phyloP scores from a whole-genome alignment of 108 stramenopile species.

The Nitzschia palea region DNA sequence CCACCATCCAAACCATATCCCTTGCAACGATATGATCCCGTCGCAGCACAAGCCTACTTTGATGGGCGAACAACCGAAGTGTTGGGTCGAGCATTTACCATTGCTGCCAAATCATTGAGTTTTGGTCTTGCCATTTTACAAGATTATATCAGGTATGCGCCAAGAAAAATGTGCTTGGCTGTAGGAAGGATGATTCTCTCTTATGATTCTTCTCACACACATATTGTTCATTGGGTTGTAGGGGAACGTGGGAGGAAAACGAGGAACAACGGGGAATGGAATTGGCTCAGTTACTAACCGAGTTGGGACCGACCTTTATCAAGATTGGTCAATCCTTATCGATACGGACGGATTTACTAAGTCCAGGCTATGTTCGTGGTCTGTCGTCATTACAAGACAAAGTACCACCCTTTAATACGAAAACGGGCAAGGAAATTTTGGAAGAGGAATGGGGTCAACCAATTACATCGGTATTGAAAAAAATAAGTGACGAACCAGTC shows the following conservation, averaged over 20 bases:
- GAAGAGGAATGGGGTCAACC: conserved; percentile 83
- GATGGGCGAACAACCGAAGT: conserved; percentile 43
- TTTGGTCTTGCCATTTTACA: conserved; percentile 36
- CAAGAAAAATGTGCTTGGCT: too few relatives aligned
- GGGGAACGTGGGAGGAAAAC: conserved; percentile 49
- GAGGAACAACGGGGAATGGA: conserved; percentile 62
- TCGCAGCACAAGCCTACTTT: conserved; percentile 62
- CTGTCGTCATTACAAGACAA: conserved; percentile 88
- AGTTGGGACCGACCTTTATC: conserved; percentile 84
- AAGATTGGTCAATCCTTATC: conserved; percentile 95
- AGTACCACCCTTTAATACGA: conserved; percentile 83
- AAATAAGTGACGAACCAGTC: conserved; percentile 73
- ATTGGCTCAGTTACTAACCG: conserved; percentile 62
- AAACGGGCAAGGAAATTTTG: conserved; percentile 72
- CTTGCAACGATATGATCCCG: conserved; percentile 64
- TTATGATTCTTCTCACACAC: conserved; percentile 2
- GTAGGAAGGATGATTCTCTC: not conserved
- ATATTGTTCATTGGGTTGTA: not conserved
- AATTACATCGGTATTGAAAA: conserved; percentile 59
- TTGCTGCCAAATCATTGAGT: conserved; percentile 44
- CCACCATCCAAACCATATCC: conserved; percentile 60
- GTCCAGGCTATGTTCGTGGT: conserved; percentile 80
- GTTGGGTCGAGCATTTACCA: conserved; percentile 39
- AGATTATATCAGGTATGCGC: conserved; percentile 41
- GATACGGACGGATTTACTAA: conserved; percentile 90